Conservation (phyloP, 2,329 filamentous ascomycete genomes). For the Diaporthe vaccinii region DNA sequence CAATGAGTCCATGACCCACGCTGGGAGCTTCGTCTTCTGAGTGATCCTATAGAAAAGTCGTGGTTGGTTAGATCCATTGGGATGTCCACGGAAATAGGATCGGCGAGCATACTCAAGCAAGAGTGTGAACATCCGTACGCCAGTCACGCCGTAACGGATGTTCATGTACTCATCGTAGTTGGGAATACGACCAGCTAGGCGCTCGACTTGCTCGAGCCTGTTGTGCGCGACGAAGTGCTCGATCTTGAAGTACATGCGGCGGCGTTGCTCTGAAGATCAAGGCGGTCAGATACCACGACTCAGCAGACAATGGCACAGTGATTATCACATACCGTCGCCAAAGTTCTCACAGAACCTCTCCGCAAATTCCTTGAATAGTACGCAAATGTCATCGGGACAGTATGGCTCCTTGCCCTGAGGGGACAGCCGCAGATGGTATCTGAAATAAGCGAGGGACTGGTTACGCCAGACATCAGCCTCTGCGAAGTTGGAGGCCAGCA, state of each 20-base stretch:
- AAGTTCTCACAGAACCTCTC: slow-evolving; percentile 40
- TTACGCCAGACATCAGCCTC: slow-evolving; percentile 48
- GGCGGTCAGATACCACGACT: background rate
- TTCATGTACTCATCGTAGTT: slow-evolving; percentile 42
- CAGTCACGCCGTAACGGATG: slow-evolving; percentile 42
- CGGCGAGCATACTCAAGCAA: slow-evolving; percentile 41
- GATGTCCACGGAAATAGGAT: background rate
- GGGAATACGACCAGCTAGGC: slow-evolving; percentile 42
- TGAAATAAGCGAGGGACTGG: slow-evolving; percentile 49
- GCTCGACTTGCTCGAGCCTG: slow-evolving; percentile 42
- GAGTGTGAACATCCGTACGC: slow-evolving; percentile 42
- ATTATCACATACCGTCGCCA: slow-evolving; percentile 34
- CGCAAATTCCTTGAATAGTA: slow-evolving; percentile 43
- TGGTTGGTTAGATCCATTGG: background rate
- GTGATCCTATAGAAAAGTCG: slow-evolving; percentile 32
- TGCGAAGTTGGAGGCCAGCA: slow-evolving; percentile 47
- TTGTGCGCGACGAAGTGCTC: slow-evolving; percentile 41
- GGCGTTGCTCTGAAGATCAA: slow-evolving; percentile 34
- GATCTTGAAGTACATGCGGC: slow-evolving; percentile 42
- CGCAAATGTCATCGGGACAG: slow-evolving; percentile 39
- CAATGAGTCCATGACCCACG: slow-evolving; percentile 41
- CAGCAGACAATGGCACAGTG: background rate
- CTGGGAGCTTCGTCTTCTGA: slow-evolving; percentile 36
- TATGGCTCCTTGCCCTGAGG: slow-evolving; percentile 32
- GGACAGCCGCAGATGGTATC: slow-evolving; percentile 47